Percentiles rank a stretch among this genome's conserved stretches.
Evolutionary conservation across 1,284 basidiomycete genomes (phyloP).

Genomic region (Apiotrichum montevideense): DNA sequence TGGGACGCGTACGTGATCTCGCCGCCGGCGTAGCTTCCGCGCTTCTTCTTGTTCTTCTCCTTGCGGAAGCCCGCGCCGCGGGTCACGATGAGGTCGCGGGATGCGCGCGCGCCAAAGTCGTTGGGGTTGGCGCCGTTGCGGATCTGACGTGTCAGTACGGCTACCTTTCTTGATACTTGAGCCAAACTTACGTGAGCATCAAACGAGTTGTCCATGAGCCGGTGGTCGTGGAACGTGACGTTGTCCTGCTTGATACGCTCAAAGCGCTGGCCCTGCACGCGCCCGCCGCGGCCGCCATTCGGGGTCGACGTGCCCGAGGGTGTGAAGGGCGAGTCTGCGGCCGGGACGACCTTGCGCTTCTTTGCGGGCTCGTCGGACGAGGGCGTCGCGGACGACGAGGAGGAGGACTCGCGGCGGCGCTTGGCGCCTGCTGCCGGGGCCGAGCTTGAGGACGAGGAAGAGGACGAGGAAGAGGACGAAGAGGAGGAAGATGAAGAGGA

Average conservation of each 20-base stretch:
- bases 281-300: constrained; percentile 4
- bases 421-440: constrained; percentile 17
- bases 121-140: constrained; percentile 51
- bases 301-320: constrained; percentile 18
- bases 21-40: constrained; percentile 84
- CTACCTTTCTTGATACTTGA: background rate
- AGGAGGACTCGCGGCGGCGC: constrained; percentile 22
- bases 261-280: constrained; percentile 56
- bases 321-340: constrained; percentile 11
- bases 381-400: constrained; percentile 24
- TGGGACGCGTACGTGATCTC: constrained; percentile 82
- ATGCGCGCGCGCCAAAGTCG: constrained; percentile 85
- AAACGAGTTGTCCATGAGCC: constrained; percentile 75
- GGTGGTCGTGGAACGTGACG: constrained; percentile 54
- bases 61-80: constrained; percentile 92
- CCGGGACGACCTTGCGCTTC: constrained; percentile 27
- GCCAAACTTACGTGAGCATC: constrained; percentile 61
- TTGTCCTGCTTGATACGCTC: constrained; percentile 70
- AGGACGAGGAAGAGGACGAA: constrained; percentile 28
- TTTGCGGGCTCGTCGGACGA: constrained; percentile 31
- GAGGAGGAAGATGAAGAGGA: constrained; percentile 30
- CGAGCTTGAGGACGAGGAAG: constrained; percentile 22
- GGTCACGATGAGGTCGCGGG: constrained; percentile 83
- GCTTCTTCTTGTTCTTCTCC: constrained; percentile 99
- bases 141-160: constrained; percentile 48